Evolutionary conservation across 768 basidiomycete genomes (phyloP).

Genomic region (Boletus speciosus): DNA sequence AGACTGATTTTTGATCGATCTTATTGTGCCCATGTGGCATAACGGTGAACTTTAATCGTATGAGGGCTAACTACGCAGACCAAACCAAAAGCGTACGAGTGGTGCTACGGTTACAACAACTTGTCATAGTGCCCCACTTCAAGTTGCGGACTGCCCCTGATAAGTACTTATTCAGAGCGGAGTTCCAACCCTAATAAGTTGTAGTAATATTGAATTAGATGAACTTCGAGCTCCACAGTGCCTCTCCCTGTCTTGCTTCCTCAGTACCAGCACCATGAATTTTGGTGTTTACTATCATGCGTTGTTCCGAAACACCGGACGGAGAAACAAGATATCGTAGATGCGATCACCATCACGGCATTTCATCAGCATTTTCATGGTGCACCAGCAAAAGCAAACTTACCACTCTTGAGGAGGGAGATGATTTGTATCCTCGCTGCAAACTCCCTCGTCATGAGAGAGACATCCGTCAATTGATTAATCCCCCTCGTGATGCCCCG

Average conservation of each 20-base stretch:
- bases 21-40: background rate
- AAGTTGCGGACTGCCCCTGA: no score
- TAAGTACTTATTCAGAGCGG: no score
- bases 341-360: background rate
- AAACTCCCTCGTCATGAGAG: slow-evolving; percentile 52
- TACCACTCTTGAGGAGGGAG: slow-evolving; percentile 48
- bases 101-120: no score
- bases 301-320: background rate
- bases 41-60: slow-evolving; percentile 2
- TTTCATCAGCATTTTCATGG: background rate
- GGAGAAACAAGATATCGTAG: background rate
- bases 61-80: background rate
- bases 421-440: slow-evolving; percentile 54
- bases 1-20: slow-evolving; percentile 8
- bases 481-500: slow-evolving; percentile 50
- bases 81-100: background rate
- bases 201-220: slow-evolving; percentile 28
- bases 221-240: slow-evolving; percentile 52
- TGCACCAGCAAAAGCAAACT: slow-evolving; percentile 16
- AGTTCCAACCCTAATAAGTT: no score
- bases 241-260: slow-evolving; percentile 49
- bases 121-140: no score
- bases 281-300: slow-evolving; percentile 40
- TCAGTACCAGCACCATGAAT: slow-evolving; percentile 47
- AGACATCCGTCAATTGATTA: slow-evolving; percentile 47